These are phyloP conservation scores for Myxozyma neglecta DNA, from an alignment of 805 yeast genomes.

Conservation along the genomic window DNA sequence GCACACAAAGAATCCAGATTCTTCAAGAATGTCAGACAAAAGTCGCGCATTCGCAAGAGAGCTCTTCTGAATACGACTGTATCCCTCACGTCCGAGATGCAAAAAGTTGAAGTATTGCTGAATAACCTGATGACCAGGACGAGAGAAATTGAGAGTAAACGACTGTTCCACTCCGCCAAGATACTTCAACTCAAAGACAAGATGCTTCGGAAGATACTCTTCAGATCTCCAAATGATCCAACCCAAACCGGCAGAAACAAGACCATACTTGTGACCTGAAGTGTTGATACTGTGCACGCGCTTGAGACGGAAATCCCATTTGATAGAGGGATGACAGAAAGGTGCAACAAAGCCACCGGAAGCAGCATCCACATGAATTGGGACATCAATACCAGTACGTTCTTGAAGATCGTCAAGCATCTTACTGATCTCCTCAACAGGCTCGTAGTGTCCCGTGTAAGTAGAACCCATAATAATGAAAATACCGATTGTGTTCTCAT, in stretches of 20 bases:
- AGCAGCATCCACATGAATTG: constrained; percentile 94
- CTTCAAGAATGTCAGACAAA: constrained; percentile 58
- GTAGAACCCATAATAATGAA: constrained; percentile 89
- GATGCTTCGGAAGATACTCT: constrained; percentile 62
- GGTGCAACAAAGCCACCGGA: constrained; percentile 91
- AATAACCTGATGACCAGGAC: constrained; percentile 89
- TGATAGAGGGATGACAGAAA: constrained; percentile 67
- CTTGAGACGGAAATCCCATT: constrained; percentile 79
- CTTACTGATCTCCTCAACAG: constrained; percentile 60
- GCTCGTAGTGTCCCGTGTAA: constrained; percentile 89
- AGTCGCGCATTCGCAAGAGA: constrained; percentile 74
- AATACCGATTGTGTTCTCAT: constrained; percentile 90
- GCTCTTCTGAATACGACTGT: constrained; percentile 56
- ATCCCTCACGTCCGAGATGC: constrained; percentile 72
- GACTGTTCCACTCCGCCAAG: constrained; percentile 88
- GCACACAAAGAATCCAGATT: constrained; percentile 65
- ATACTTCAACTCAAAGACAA: constrained; percentile 76
- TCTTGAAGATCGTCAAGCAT: constrained; percentile 68
- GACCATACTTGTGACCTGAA: constrained; percentile 91
- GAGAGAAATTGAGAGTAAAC: constrained; percentile 78
- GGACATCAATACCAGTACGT: constrained; percentile 65
- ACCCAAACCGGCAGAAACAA: constrained; percentile 87
- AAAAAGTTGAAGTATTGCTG: constrained; percentile 84
- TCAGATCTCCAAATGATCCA: constrained; percentile 84
- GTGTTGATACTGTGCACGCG: constrained; percentile 84